Conservation (phyloP, 345 rosid species). For the Arabis hirsuta region DNA sequence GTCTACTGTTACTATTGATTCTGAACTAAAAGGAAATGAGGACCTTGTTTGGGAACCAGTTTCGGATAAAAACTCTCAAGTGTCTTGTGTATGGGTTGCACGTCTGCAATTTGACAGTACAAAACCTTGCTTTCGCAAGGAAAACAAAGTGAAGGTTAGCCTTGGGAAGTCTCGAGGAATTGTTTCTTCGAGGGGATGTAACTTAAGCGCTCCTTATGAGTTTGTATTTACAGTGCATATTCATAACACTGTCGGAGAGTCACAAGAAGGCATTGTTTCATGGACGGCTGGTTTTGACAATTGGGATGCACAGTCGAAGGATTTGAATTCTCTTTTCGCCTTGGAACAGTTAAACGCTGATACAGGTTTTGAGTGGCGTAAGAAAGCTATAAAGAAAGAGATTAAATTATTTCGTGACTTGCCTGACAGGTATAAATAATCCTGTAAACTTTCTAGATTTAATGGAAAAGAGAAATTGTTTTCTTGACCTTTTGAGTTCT, state of each 20-base stretch:
- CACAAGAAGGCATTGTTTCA: slow-evolving; percentile 41
- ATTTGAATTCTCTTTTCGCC: slow-evolving; percentile 42
- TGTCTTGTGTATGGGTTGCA: slow-evolving; percentile 72
- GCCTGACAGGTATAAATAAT: slow-evolving; percentile 55
- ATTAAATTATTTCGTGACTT: slow-evolving; percentile 57
- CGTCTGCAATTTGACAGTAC: slow-evolving; percentile 43
- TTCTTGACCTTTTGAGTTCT: neutral
- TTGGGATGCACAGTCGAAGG: slow-evolving; percentile 44
- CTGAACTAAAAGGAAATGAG: slow-evolving; percentile 43
- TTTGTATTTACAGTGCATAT: slow-evolving; percentile 50
- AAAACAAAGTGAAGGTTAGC: slow-evolving; percentile 50
- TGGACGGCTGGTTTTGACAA: slow-evolving; percentile 60
- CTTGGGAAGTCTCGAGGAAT: slow-evolving; percentile 63
- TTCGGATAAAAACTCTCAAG: slow-evolving; percentile 43
- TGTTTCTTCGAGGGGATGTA: slow-evolving; percentile 59
- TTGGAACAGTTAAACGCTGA: slow-evolving; percentile 43
- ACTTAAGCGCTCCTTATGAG: slow-evolving; percentile 43
- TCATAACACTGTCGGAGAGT: slow-evolving; percentile 41
- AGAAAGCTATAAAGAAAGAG: slow-evolving; percentile 53
- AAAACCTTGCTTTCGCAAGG: slow-evolving; percentile 38
- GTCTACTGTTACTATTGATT: slow-evolving; percentile 55
- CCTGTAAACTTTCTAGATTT: slow-evolving; percentile 16
- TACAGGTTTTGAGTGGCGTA: slow-evolving; percentile 58
- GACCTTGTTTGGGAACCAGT: slow-evolving; percentile 72
- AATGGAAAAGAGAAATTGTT: slow-evolving; percentile 16